Evolutionary conservation across 2,329 filamentous ascomycete species (phyloP).

Genomic region (Phyllosticta paracitricarpa): DNA sequence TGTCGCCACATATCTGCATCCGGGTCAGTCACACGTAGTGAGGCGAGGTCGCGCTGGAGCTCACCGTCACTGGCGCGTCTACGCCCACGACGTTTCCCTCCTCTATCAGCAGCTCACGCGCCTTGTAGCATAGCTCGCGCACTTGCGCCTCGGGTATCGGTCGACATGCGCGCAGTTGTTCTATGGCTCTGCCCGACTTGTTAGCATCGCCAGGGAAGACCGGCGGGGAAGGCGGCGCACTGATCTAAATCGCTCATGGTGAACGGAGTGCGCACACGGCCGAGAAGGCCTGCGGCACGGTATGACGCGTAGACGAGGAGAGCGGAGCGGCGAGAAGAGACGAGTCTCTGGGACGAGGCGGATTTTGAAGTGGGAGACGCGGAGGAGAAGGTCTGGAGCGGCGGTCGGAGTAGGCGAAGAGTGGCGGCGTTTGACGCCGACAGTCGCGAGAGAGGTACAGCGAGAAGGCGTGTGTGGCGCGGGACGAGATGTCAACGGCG

Average conservation of each 20-base stretch:
- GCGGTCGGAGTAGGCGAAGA: background rate
- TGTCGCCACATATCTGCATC: slow-evolving; percentile 79
- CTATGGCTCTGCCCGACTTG: slow-evolving; percentile 64
- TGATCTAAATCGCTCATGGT: slow-evolving; percentile 88
- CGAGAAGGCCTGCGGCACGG: background rate
- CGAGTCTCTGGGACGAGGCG: background rate
- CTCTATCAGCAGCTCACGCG: slow-evolving; percentile 88
- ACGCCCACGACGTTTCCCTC: slow-evolving; percentile 96
- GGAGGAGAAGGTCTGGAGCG: background rate
- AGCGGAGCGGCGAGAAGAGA: background rate
- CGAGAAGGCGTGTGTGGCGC: background rate
- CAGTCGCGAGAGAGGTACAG: background rate
- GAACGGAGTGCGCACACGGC: background rate
- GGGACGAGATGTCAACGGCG: background rate
- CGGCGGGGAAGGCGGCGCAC: slow-evolving; percentile 39
- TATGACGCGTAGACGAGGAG: background rate
- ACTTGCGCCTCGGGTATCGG: slow-evolving; percentile 94
- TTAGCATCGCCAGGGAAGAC: background rate
- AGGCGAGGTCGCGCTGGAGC: slow-evolving; percentile 16
- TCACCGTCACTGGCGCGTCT: slow-evolving; percentile 83
- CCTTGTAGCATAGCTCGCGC: slow-evolving; percentile 93
- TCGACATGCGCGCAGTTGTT: slow-evolving; percentile 87
- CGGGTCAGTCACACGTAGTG: slow-evolving; percentile 12
- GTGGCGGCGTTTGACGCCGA: background rate
- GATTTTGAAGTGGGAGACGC: background rate